Evolutionary conservation across 2,329 filamentous ascomycete species (phyloP).

Genomic region (Pestalotiopsis sp.): DNA sequence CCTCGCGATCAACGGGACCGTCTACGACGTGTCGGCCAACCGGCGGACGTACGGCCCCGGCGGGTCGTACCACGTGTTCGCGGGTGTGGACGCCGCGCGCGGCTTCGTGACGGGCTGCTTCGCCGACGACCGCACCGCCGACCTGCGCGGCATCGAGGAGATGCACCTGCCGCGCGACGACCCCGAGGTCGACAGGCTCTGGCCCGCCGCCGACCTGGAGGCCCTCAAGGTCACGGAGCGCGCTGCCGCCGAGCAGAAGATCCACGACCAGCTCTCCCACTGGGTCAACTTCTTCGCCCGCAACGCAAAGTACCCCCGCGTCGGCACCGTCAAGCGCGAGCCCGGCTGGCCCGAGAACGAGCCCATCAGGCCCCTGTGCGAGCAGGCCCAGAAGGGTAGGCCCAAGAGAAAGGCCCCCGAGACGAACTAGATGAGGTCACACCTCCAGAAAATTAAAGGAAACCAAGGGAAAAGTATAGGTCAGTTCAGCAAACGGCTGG

Average conservation of each 20-base stretch:
- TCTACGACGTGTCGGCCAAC: slow-evolving; percentile 79
- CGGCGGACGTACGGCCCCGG: slow-evolving; percentile 77
- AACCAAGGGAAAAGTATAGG: background rate
- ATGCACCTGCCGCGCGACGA: slow-evolving; percentile 76
- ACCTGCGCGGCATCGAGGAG: slow-evolving; percentile 83
- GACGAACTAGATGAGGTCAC: slow-evolving; percentile 24
- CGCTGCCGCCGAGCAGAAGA: slow-evolving; percentile 64
- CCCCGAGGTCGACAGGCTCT: slow-evolving; percentile 61
- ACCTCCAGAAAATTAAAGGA: no score
- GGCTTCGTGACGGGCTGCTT: slow-evolving; percentile 96
- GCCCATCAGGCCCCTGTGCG: slow-evolving; percentile 69
- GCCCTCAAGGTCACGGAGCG: slow-evolving; percentile 66
- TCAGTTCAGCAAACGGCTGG: background rate
- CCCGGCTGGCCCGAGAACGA: slow-evolving; percentile 63
- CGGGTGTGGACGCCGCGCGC: slow-evolving; percentile 82
- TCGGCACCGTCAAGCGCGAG: slow-evolving; percentile 72
- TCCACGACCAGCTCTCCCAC: slow-evolving; percentile 69
- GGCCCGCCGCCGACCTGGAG: slow-evolving; percentile 55
- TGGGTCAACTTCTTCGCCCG: slow-evolving; percentile 85
- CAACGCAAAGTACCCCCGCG: slow-evolving; percentile 78
- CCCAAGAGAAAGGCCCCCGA: slow-evolving; percentile 62
- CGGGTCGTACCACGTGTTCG: slow-evolving; percentile 84
- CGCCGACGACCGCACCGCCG: slow-evolving; percentile 77
- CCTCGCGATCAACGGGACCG: slow-evolving; percentile 84
- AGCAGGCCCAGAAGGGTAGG: slow-evolving; percentile 63